phyloP scores from a whole-genome alignment of 345 rosid species.

The Viola odorata region DNA sequence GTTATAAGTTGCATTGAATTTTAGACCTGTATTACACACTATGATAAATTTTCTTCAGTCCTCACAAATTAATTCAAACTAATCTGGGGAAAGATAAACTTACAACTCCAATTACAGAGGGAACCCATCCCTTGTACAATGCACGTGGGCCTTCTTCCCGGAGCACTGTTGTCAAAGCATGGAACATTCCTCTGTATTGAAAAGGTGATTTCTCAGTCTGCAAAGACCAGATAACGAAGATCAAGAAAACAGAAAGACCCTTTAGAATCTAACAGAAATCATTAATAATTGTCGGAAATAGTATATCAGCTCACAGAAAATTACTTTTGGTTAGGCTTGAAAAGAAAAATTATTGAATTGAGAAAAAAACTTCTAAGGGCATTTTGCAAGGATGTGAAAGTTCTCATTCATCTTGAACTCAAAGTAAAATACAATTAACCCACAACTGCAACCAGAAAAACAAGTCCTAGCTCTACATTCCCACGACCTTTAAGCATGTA shows the following conservation, averaged over 20 bases:
- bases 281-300: too few relatives aligned
- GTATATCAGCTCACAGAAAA: too few relatives aligned
- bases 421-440: neutral
- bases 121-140: conserved; percentile 97
- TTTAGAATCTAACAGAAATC: too few relatives aligned
- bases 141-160: conserved; percentile 84
- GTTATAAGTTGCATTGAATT: too few relatives aligned
- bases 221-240: conserved; percentile 12
- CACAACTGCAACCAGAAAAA: too few relatives aligned
- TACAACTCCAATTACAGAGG: conserved; percentile 99
- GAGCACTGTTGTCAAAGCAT: conserved; percentile 66
- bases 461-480: neutral
- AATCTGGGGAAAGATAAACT: conserved; percentile 19
- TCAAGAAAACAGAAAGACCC: neutral
- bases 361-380: too few relatives aligned
- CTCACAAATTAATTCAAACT: too few relatives aligned
- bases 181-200: conserved; percentile 74
- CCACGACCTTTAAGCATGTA: neutral
- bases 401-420: neutral
- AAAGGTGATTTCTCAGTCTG: conserved; percentile 79
- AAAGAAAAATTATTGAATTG: too few relatives aligned
- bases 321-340: too few relatives aligned
- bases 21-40: too few relatives aligned
- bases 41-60: too few relatives aligned
- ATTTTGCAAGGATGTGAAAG: neutral